phyloP scores from a whole-genome alignment of 306 rosid species.

The Morella rubra region DNA sequence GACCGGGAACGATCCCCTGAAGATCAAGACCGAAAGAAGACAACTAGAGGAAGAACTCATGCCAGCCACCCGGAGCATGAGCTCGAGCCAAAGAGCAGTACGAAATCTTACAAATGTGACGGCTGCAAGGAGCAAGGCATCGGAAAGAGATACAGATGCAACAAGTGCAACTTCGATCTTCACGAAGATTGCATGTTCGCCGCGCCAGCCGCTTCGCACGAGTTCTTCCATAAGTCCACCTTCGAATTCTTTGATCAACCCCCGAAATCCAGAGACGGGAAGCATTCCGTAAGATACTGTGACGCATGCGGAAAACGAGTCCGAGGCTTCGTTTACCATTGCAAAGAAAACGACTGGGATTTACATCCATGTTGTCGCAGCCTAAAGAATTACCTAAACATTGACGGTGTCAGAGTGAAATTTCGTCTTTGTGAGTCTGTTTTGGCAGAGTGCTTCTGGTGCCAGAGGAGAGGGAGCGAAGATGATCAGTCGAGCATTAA shows the following conservation, averaged over 20 bases:
- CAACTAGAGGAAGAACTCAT: too few relatives aligned
- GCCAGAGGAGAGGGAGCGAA: neutral
- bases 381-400: neutral
- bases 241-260: neutral
- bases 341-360: neutral
- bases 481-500: neutral
- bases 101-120: neutral
- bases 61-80: neutral
- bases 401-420: neutral
- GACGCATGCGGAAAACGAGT: constrained; percentile 1
- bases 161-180: constrained; percentile 10
- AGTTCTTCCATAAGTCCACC: neutral
- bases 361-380: constrained; percentile 6
- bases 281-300: neutral
- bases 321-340: constrained; percentile 1
- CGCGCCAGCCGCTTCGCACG: neutral
- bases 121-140: constrained; percentile 25
- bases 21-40: too few relatives aligned
- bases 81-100: constrained; percentile 1
- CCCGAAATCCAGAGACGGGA: too few relatives aligned
- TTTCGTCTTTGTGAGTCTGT: constrained; percentile 3
- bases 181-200: constrained; percentile 20
- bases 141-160: constrained; percentile 23
- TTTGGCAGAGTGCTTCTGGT: constrained; percentile 18
- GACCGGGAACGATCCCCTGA: too few relatives aligned